These are phyloP conservation scores for Ceratocystis cacaofunesta DNA, from an alignment of 2,329 filamentous ascomycete genomes.

Conservation along the genomic window DNA sequence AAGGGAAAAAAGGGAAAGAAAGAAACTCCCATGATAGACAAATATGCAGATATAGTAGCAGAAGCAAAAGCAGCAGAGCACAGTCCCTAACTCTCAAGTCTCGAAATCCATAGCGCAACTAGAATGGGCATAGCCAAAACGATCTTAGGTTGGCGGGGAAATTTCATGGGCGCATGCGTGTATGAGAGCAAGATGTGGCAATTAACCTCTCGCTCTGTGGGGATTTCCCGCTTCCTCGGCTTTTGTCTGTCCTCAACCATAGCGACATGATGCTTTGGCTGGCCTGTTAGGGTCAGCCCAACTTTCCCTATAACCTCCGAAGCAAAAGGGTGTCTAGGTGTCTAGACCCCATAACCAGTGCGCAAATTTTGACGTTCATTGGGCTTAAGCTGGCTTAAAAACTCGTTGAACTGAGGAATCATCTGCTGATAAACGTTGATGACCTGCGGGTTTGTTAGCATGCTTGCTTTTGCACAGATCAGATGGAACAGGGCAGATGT, in stretches of 20 bases:
- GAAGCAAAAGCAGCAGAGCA: not conserved
- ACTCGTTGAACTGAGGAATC: conserved; percentile 43
- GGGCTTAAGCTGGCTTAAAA: conserved; percentile 35
- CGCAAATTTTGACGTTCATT: conserved; percentile 37
- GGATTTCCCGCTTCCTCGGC: not conserved
- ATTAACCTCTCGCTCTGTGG: not conserved
- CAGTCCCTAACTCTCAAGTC: not conserved
- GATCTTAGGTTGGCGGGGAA: not conserved
- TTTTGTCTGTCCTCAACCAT: not conserved
- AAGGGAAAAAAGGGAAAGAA: conserved; percentile 7
- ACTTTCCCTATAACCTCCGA: not conserved
- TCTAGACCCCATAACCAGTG: conserved; percentile 32
- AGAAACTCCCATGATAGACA: not conserved
- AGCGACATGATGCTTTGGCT: not conserved
- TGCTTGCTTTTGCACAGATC: conserved; percentile 12
- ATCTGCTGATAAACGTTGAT: conserved; percentile 42
- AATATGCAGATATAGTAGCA: not conserved
- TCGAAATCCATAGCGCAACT: not conserved
- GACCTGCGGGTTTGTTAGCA: conserved; percentile 27
- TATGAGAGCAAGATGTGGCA: not conserved
- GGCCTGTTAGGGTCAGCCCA: not conserved
- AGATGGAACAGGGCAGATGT: not conserved
- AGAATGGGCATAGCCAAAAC: not conserved
- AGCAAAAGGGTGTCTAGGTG: conserved; percentile 17
- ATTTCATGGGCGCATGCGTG: not conserved